Evolutionary conservation across 2,329 filamentous ascomycete species (phyloP).

Genomic region (Pseudogymnoascus sp.): DNA sequence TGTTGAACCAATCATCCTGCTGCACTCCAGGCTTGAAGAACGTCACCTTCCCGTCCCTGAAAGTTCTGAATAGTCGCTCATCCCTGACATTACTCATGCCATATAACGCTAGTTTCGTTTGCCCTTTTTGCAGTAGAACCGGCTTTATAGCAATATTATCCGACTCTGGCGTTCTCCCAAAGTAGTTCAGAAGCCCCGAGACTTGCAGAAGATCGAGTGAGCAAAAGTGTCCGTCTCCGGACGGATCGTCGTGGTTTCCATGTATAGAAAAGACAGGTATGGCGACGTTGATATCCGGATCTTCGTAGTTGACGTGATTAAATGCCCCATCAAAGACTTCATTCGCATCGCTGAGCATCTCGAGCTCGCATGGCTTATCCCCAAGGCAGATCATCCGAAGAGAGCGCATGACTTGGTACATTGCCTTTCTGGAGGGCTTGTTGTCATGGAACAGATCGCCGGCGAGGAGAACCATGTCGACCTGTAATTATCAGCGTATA

Average conservation of each 20-base stretch:
- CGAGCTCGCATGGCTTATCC: conserved; percentile 89
- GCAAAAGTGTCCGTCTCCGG: conserved; percentile 88
- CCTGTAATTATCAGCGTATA: conserved; percentile 32
- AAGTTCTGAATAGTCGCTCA: conserved; percentile 88
- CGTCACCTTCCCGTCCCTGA: conserved; percentile 85
- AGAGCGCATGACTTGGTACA: conserved; percentile 96
- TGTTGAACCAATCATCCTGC: conserved; percentile 87
- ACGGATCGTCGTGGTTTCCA: conserved; percentile 96
- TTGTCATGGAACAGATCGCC: conserved; percentile 98
- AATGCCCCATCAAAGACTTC: conserved; percentile 87
- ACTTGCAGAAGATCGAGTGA: conserved; percentile 87
- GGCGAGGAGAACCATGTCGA: conserved; percentile 94
- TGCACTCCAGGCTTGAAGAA: conserved; percentile 82
- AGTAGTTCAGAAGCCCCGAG: conserved; percentile 91
- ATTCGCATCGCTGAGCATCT: conserved; percentile 88
- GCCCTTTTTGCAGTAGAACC: conserved; percentile 84
- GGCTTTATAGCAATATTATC: conserved; percentile 93
- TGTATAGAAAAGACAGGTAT: conserved; percentile 98
- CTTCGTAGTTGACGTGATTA: conserved; percentile 94
- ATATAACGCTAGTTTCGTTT: conserved; percentile 86
- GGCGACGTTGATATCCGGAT: conserved; percentile 91
- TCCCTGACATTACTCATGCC: conserved; percentile 95
- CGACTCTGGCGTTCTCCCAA: conserved; percentile 81
- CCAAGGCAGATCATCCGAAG: conserved; percentile 89
- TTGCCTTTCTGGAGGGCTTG: conserved; percentile 87